Conservation (phyloP, 345 rosid genomes). For the Arabidopsis arenosa region DNA sequence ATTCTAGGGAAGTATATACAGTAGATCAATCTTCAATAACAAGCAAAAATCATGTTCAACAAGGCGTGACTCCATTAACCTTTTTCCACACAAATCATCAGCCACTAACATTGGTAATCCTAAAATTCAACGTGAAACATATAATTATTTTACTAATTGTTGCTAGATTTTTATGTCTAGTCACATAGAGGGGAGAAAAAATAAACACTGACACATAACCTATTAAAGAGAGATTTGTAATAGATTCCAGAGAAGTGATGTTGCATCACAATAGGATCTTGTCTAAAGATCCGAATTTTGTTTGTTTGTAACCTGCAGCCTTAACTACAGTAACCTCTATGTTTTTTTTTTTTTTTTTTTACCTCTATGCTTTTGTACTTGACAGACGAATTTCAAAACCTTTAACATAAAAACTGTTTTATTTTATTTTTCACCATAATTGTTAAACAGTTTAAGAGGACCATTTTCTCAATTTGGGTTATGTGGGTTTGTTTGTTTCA, state of each 20-base stretch:
- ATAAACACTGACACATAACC: constrained; percentile 41
- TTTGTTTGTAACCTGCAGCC: constrained; percentile 39
- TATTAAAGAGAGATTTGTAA: constrained; percentile 39
- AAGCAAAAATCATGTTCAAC: constrained; percentile 44
- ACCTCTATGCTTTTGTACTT: constrained; percentile 39
- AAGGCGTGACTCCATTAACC: constrained; percentile 41
- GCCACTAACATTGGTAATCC: constrained; percentile 22
- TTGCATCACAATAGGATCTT: constrained; percentile 40
- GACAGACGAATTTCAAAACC: constrained; percentile 21
- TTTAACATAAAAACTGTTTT: constrained; percentile 1
- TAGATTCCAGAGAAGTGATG: constrained; percentile 44
- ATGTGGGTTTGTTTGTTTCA: constrained; percentile 13
- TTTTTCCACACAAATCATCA: constrained; percentile 35
- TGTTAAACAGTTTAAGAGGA: constrained; percentile 33
- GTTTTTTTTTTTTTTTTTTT: no score
- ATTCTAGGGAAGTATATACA: constrained; percentile 31
- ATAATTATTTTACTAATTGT: constrained; percentile 19
- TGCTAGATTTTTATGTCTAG: constrained; percentile 29
- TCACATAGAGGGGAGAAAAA: constrained; percentile 12
- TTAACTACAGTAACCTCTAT: constrained; percentile 35
- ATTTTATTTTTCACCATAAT: constrained; percentile 11
- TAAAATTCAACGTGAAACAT: constrained; percentile 10
- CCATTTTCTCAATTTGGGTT: constrained; percentile 6
- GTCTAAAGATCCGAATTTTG: constrained; percentile 33
- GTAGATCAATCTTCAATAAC: constrained; percentile 45